phyloP scores from a whole-genome alignment of 805 yeast genomes.

The Candida boleticola region DNA sequence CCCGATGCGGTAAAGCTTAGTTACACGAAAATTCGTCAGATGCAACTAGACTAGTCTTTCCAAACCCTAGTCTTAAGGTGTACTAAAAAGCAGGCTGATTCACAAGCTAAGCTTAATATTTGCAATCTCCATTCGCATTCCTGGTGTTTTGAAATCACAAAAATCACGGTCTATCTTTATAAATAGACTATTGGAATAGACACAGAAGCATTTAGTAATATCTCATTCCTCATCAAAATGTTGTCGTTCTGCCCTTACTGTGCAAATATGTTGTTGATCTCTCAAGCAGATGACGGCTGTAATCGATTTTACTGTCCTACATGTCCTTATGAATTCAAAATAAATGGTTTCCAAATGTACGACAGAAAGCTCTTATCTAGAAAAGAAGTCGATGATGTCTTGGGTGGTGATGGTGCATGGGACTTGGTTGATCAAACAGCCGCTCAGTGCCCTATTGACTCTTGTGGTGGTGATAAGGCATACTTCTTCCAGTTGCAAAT shows the following conservation, averaged over 20 bases:
- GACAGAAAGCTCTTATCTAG: slow-evolving; percentile 81
- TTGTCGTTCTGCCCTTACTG: slow-evolving; percentile 94
- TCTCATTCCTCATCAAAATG: no score
- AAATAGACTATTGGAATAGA: no score
- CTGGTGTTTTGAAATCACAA: no score
- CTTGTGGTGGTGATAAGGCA: slow-evolving; percentile 86
- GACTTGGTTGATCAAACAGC: slow-evolving; percentile 96
- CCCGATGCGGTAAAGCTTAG: no score
- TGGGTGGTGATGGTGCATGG: slow-evolving; percentile 98
- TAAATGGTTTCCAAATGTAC: slow-evolving; percentile 76
- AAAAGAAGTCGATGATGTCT: slow-evolving; percentile 92
- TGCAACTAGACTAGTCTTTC: no score
- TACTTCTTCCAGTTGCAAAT: slow-evolving; percentile 96
- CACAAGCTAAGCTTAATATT: no score
- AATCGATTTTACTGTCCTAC: slow-evolving; percentile 85
- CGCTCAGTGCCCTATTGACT: slow-evolving; percentile 86
- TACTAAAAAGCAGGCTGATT: no score
- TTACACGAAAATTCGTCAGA: no score
- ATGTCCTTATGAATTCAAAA: slow-evolving; percentile 93
- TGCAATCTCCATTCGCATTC: no score
- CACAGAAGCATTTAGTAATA: no score
- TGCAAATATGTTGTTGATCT: slow-evolving; percentile 80
- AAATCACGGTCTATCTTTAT: no score
- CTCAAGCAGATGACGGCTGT: slow-evolving; percentile 52
- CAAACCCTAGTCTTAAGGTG: no score